phyloP scores from a whole-genome alignment of 75 land plant genomes.

The Pinus taeda region DNA sequence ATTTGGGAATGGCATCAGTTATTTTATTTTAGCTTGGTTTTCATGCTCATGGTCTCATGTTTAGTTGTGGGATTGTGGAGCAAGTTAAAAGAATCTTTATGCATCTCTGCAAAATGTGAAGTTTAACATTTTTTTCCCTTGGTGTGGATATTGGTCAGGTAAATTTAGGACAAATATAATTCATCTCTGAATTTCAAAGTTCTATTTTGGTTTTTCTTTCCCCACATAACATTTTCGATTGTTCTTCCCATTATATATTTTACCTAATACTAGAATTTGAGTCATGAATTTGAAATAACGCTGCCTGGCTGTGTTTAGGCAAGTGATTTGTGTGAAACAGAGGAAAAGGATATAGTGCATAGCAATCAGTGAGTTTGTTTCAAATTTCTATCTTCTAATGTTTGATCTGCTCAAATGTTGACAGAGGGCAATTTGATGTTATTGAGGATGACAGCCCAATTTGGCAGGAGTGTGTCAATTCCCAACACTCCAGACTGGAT shows the following conservation, averaged over 20 bases:
- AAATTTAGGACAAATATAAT: not conserved
- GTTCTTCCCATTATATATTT: not conserved
- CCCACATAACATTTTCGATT: not conserved
- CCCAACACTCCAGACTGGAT: not conserved
- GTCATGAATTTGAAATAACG: not conserved
- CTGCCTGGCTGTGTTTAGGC: not conserved
- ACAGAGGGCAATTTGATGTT: conserved; percentile 5
- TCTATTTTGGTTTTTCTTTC: not conserved
- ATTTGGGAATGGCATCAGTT: not conserved
- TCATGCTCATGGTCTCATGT: not conserved
- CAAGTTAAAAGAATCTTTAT: no score
- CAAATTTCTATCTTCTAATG: not conserved
- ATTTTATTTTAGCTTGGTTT: not conserved
- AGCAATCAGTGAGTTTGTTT: not conserved
- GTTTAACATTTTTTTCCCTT: no score
- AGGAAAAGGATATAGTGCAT: not conserved
- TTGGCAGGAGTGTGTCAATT: conserved; percentile 4
- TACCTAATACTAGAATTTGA: not conserved
- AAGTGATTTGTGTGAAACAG: not conserved
- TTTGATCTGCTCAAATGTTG: not conserved
- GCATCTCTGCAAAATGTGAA: no score
- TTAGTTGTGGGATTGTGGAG: not conserved
- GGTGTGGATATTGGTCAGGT: not conserved
- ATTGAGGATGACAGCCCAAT: not conserved
- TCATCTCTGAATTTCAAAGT: not conserved